Conservation (phyloP, 2,329 filamentous ascomycete species). For the Calycina herbarum region DNA sequence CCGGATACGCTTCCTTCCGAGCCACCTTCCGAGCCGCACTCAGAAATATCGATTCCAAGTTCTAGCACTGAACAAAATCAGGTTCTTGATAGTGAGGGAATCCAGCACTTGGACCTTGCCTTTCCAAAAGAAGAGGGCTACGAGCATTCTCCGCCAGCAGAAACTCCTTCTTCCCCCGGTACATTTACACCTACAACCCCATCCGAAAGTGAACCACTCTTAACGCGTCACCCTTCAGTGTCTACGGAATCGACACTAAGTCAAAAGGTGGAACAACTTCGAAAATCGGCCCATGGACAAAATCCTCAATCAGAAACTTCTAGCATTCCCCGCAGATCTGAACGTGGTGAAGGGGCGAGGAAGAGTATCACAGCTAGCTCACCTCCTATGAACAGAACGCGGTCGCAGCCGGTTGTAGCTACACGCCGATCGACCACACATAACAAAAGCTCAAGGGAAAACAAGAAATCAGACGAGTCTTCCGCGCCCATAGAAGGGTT, state of each 20-base stretch:
- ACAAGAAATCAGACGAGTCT: slow-evolving; percentile 25
- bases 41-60: slow-evolving; percentile 1
- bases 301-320: slow-evolving; percentile 31
- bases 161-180: slow-evolving; percentile 19
- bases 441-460: slow-evolving; percentile 28
- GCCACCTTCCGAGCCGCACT: not conserved
- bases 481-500: slow-evolving; percentile 27
- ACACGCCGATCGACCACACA: slow-evolving; percentile 31
- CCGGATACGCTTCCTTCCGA: not conserved
- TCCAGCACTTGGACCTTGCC: slow-evolving; percentile 62
- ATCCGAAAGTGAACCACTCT: slow-evolving; percentile 2
- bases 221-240: slow-evolving; percentile 11
- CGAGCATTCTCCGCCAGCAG: slow-evolving; percentile 15
- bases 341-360: slow-evolving; percentile 30
- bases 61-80: slow-evolving; percentile 26
- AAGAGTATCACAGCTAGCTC: slow-evolving; percentile 28
- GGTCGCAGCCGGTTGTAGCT: slow-evolving; percentile 37
- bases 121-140: slow-evolving; percentile 35
- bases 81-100: slow-evolving; percentile 50
- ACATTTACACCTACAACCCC: slow-evolving; percentile 13
- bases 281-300: slow-evolving; percentile 24
- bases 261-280: slow-evolving; percentile 36
- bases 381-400: slow-evolving; percentile 37
- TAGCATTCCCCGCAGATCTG: slow-evolving; percentile 36
- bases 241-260: slow-evolving; percentile 30